Conservation (phyloP, 2,329 filamentous ascomycete species). For the Daldinia eschscholtzii region DNA sequence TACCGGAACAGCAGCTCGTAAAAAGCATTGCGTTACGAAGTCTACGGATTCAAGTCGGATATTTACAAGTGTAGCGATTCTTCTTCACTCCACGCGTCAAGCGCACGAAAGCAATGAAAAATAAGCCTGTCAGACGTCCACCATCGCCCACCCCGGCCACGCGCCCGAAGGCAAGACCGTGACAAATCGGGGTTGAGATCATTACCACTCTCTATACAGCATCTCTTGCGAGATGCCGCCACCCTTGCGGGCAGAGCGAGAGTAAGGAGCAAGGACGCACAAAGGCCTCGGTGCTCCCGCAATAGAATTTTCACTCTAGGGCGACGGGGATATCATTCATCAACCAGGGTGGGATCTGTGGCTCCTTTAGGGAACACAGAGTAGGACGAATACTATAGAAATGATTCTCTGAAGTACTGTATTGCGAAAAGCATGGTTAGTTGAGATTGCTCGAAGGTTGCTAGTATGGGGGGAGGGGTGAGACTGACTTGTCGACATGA, state of each 20-base stretch:
- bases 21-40: not conserved
- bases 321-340: slow-evolving; percentile 90
- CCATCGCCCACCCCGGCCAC: slow-evolving; percentile 82
- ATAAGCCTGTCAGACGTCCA: slow-evolving; percentile 86
- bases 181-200: slow-evolving; percentile 82
- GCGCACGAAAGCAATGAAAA: slow-evolving; percentile 68
- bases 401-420: slow-evolving; percentile 78
- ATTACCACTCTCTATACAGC: slow-evolving; percentile 92
- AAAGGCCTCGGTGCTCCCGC: slow-evolving; percentile 57
- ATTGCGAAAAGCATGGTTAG: slow-evolving; percentile 31
- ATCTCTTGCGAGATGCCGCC: slow-evolving; percentile 60
- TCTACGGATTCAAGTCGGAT: not conserved
- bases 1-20: no score
- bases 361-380: slow-evolving; percentile 94
- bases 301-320: slow-evolving; percentile 82
- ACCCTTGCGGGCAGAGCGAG: slow-evolving; percentile 72
- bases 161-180: slow-evolving; percentile 82
- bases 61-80: slow-evolving; percentile 40
- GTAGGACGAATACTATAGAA: slow-evolving; percentile 97
- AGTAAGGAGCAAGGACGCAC: slow-evolving; percentile 58
- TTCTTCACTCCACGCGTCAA: slow-evolving; percentile 65
- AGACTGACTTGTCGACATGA: slow-evolving; percentile 72
- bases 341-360: slow-evolving; percentile 95
- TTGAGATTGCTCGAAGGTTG: slow-evolving; percentile 17
- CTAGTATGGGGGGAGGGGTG: slow-evolving; percentile 53